These are phyloP conservation scores for Peziza echinospora DNA, from an alignment of 495 filamentous ascomycete genomes.

Conservation along the genomic window DNA sequence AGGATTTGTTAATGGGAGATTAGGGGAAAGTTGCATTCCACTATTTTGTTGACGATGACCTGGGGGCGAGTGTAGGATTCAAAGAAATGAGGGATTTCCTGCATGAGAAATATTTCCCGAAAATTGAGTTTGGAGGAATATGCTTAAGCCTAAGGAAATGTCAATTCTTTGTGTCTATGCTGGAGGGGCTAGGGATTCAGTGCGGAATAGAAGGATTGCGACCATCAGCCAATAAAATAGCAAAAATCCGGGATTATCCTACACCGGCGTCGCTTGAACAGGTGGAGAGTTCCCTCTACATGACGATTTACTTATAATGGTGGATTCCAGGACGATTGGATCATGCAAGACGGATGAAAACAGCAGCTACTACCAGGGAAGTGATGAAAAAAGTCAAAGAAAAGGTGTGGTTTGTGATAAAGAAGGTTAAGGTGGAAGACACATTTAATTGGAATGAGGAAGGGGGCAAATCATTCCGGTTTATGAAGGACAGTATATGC, in stretches of 20 bases:
- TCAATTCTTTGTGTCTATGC: neutral
- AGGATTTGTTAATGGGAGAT: neutral
- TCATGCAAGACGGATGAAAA: neutral
- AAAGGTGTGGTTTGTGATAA: neutral
- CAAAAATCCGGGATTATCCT: neutral
- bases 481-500: neutral
- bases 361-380: neutral
- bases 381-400: neutral
- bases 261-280: neutral
- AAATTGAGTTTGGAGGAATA: neutral
- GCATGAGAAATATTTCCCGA: neutral
- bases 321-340: neutral
- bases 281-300: neutral
- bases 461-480: neutral
- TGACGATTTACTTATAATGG: neutral
- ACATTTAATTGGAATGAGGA: neutral
- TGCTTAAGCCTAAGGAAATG: neutral
- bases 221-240: neutral
- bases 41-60: constrained; percentile 2
- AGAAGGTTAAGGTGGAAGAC: neutral
- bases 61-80: too few relatives aligned
- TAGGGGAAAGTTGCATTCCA: too few relatives aligned
- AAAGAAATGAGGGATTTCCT: neutral
- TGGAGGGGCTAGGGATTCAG: neutral
- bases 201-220: neutral